Percentiles rank a stretch among this genome's conserved stretches.
These are phyloP conservation scores for Prunella vulgaris DNA, from an alignment of 257 asterid species.

Conservation along the genomic window DNA sequence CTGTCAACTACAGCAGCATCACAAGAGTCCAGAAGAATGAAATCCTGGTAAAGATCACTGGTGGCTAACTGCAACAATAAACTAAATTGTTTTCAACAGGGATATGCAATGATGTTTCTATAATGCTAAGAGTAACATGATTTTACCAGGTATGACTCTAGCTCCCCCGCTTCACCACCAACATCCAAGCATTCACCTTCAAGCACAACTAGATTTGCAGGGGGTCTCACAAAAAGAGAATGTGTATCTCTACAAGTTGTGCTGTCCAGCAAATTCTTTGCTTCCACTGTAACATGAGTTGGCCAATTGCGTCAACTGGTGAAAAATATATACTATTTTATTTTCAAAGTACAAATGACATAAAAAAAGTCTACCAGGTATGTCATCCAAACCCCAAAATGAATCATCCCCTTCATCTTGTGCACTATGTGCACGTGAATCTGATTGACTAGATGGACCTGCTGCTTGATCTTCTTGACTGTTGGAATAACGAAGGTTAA, in stretches of 20 bases:
- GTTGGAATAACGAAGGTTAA: conserved; percentile 21
- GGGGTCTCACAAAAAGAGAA: conserved; percentile 60
- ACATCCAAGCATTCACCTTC: conserved; percentile 96
- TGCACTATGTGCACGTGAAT: conserved; percentile 34
- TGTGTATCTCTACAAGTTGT: conserved; percentile 35
- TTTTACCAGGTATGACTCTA: conserved; percentile 91
- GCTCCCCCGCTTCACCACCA: conserved; percentile 74
- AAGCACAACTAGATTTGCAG: conserved; percentile 88
- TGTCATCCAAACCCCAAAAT: conserved; percentile 81
- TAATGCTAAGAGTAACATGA: neutral
- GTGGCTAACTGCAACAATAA: conserved; percentile 69
- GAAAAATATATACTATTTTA: neutral
- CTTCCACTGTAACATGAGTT: conserved; percentile 54
- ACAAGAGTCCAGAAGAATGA: conserved; percentile 69
- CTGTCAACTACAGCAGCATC: conserved; percentile 67
- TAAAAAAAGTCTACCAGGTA: conserved; percentile 55
- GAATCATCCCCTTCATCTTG: conserved; percentile 49
- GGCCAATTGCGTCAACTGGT: conserved; percentile 16
- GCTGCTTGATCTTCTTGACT: conserved; percentile 63
- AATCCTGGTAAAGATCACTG: conserved; percentile 76
- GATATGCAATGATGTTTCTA: neutral
- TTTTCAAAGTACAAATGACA: conserved; percentile 16
- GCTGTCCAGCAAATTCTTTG: conserved; percentile 58
- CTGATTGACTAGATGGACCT: conserved; percentile 37
- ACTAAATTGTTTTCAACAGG: conserved; percentile 3